Base-by-base conservation (phyloP, 495 filamentous ascomycete genomes). In the Podospora australis region DNA sequence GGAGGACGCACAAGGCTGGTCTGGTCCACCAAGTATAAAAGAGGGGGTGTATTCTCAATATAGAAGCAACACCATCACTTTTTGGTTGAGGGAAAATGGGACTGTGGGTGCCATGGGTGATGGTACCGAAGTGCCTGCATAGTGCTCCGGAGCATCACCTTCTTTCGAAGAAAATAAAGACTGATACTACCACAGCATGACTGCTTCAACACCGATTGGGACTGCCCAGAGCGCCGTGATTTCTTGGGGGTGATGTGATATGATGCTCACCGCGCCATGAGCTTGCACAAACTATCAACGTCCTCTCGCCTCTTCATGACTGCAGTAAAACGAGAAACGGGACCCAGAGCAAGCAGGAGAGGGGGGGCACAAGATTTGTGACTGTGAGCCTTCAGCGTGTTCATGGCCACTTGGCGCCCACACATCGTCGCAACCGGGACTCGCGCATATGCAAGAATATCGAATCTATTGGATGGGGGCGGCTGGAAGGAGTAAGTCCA, bases 351-450 rank as follows among this genome's bases (percentile, higher is more conserved):
- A 30, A 6, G 13, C 13, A 6, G 26, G 26, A 6, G 26, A 13
- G 6, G 26, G 13, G 26, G 6, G 6, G 26, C 13, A 6, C 26
- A 13, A 6, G 6, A 13, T 30, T 38, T 30, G 23, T 38, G 40
- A 28, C 42, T 29, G 4, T 16, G 25, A 11, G 32, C 39, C 22
- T 24, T n/a, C n/a, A n/a, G n/a, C n/a, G n/a, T n/a, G n/a, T n/a
- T n/a, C n/a, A n/a, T n/a, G n/a, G n/a, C n/a, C n/a, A 23, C 56
- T 58, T 60, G 60, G 60, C 60, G 60, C 55, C 48, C 53, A 56
- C 35, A 54, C 32, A 28, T 55, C 53, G 52, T 58, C 48, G 58
- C 55, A 58, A 32, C 23, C 44, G 45, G 54, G 46, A 35, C 44
- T 50, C 52, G 55, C 54, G 55, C 55, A 58, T 56, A 52, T 61